Percentiles rank a stretch among this genome's conserved stretches.
Conservation (phyloP, 306 rosid species). For the Vigna hirtella region DNA sequence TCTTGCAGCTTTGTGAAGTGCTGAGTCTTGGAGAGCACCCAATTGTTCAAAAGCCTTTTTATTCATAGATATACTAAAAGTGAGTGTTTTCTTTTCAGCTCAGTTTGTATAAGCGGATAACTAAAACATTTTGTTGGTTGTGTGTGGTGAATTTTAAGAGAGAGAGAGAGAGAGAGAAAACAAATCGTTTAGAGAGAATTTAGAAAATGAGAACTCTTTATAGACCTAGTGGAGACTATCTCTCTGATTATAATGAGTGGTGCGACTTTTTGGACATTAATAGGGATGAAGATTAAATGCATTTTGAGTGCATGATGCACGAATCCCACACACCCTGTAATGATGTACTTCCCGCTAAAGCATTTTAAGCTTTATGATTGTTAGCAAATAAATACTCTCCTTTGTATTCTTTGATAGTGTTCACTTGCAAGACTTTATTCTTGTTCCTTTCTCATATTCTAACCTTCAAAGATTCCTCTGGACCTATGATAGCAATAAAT, state of each 20-base stretch:
- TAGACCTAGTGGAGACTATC: neutral
- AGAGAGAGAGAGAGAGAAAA: neutral
- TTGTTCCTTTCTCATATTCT: too few species aligned
- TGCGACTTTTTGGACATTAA: neutral
- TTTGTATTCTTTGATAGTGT: too few species aligned
- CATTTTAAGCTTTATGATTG: neutral
- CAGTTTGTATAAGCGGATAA: conserved; percentile 23
- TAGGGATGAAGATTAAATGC: neutral
- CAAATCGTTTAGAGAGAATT: conserved; percentile 10
- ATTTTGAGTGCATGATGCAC: neutral
- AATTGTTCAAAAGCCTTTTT: conserved; percentile 68
- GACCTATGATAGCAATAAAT: neutral
- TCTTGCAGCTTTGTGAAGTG: conserved; percentile 82
- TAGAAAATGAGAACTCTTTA: neutral
- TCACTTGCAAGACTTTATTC: neutral
- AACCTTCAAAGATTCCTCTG: neutral
- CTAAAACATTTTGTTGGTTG: neutral
- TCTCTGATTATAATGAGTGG: neutral
- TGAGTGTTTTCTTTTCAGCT: conserved; percentile 49
- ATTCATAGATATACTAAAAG: conserved; percentile 69
- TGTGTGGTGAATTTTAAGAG: neutral
- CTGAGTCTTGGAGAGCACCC: conserved; percentile 74
- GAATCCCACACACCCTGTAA: neutral
- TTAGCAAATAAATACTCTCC: neutral
- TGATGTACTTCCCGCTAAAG: neutral